Conservation (phyloP, 2,329 filamentous ascomycete species). For the Diplodia scrobiculata region DNA sequence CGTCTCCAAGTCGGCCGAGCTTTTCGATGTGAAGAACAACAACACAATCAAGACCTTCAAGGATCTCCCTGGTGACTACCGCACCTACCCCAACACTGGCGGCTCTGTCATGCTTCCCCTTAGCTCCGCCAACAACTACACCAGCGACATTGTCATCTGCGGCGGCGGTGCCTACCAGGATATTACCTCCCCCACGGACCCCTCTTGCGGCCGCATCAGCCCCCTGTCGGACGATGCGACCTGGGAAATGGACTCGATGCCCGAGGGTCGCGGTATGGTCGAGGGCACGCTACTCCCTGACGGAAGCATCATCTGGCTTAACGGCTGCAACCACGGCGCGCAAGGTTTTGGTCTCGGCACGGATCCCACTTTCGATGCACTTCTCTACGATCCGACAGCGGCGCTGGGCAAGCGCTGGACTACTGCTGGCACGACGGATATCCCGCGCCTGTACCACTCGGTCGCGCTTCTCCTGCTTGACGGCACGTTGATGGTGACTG, state of each 20-base stretch:
- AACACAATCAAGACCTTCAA: constrained; percentile 52
- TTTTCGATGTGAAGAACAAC: constrained; percentile 56
- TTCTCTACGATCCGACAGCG: constrained; percentile 61
- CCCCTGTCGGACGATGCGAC: constrained; percentile 52
- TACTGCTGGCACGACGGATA: constrained; percentile 49
- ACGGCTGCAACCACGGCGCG: constrained; percentile 60
- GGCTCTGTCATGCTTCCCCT: constrained; percentile 60
- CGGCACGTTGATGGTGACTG: constrained; percentile 61
- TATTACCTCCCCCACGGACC: constrained; percentile 60
- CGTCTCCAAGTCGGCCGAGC: constrained; percentile 58
- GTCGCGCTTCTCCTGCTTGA: constrained; percentile 62
- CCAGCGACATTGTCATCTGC: constrained; percentile 59
- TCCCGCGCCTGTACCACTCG: constrained; percentile 60
- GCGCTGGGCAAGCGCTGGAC: constrained; percentile 56
- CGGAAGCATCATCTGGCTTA: constrained; percentile 64
- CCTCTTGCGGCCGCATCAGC: constrained; percentile 60
- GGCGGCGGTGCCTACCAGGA: constrained; percentile 64
- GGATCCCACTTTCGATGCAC: constrained; percentile 57
- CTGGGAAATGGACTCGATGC: constrained; percentile 64
- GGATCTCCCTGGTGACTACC: constrained; percentile 58
- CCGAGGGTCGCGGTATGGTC: constrained; percentile 61
- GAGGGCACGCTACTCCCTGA: constrained; percentile 63
- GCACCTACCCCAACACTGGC: constrained; percentile 64
- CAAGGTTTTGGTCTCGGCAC: constrained; percentile 63
- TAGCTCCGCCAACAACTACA: constrained; percentile 55